Evolutionary conservation across 257 asterid species (phyloP), one percentile per base, ranked within the genome.

Genomic region (Lycium barbarum): DNA sequence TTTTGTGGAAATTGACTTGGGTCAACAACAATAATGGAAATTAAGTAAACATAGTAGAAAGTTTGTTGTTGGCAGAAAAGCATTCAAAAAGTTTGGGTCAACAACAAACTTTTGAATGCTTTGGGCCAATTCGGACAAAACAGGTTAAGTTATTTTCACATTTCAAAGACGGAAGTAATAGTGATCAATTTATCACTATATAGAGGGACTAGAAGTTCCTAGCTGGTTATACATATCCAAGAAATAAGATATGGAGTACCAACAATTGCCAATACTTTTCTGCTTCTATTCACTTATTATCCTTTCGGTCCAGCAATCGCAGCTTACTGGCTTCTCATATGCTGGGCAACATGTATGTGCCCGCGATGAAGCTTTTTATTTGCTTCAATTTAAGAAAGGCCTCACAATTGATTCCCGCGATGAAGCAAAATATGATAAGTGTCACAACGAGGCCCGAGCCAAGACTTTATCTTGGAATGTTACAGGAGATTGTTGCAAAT

Each of bases 1-100:
- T 12, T 54, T 54, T 54, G 70, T 63, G 70, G n/a, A 65, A 65
- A 66, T 66, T 70, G 78, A 26, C 71, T 63, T 63, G 15, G 40
- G 71, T 22, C 18, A 63, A 63, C 17, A 63, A n/a, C 40, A 10
- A 63, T 7, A 22, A 57, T 57, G 62, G 20, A 57, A 57, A 57
- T 3, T 57, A 15, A n/a, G 7, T 53, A 53, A n/a, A 53, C 17
- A 12, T 11, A 12, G 58, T 53, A 53, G 58, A 53, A 53, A 57
- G 18, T n/a, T n/a, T n/a, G n/a, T n/a, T n/a, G n/a, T n/a, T n/a
- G n/a, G n/a, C n/a, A n/a, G n/a, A n/a, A n/a, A n/a, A n/a, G n/a
- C n/a, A n/a, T n/a, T n/a, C n/a, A n/a, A n/a, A n/a, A n/a, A n/a
- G n/a, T n/a, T 62, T 62, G 14, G 38, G 22, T 20, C 38, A 62